These are phyloP conservation scores for Pleurotus ostreatus DNA, from an alignment of 768 basidiomycete species.

Conservation along the genomic window DNA sequence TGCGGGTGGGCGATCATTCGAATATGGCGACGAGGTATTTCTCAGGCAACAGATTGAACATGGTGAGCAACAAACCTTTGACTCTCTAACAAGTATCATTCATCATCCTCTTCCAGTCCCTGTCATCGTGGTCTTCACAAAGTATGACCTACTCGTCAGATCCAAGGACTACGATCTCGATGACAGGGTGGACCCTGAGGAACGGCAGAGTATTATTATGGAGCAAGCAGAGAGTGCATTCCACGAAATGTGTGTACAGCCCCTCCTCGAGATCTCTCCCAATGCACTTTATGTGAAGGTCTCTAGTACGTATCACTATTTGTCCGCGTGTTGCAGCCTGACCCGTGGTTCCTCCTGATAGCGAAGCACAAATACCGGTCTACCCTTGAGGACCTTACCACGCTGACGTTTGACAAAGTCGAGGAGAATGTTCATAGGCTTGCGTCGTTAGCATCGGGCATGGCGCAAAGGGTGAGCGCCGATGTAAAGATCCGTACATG, in stretches of 20 bases:
- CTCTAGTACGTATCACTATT: neutral
- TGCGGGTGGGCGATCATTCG: conserved; percentile 18
- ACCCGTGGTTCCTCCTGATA: neutral
- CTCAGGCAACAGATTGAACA: conserved; percentile 14
- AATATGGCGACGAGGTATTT: conserved; percentile 22
- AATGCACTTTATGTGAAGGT: neutral
- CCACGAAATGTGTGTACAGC: neutral
- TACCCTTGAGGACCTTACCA: conserved; percentile 2
- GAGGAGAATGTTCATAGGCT: conserved; percentile 12
- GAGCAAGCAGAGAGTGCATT: neutral
- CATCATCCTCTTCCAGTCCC: conserved; percentile 17
- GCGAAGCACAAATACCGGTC: neutral
- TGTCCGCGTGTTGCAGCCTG: neutral
- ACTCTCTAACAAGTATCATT: neutral
- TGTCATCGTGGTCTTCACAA: conserved; percentile 29
- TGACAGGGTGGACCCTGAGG: neutral
- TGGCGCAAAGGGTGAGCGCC: conserved; percentile 20
- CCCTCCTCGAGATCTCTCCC: neutral
- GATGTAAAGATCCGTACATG: conserved; percentile 18
- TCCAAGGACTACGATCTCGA: conserved; percentile 1
- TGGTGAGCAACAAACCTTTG: conserved; percentile 8
- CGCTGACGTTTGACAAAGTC: conserved; percentile 4
- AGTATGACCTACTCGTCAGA: conserved; percentile 23
- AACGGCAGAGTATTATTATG: neutral
- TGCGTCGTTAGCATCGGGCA: conserved; percentile 17